These are phyloP conservation scores for Corinectria fuckeliana DNA, from an alignment of 2,329 filamentous ascomycete genomes.

Conservation along the genomic window DNA sequence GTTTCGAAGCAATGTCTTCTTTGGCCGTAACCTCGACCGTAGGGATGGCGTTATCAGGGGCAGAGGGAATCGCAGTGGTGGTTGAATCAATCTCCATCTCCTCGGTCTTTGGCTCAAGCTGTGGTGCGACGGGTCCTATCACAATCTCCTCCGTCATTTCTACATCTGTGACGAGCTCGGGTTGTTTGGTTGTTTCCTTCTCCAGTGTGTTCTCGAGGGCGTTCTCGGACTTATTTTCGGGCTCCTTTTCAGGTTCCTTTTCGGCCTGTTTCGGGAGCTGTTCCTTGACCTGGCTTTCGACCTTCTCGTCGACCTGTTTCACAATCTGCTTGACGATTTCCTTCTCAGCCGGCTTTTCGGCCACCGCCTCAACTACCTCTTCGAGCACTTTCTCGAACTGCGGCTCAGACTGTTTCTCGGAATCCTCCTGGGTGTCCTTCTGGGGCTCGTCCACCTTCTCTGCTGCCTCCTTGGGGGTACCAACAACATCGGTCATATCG, in stretches of 20 bases:
- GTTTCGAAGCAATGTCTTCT: neutral
- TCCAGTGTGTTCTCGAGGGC: neutral
- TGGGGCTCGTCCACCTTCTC: neutral
- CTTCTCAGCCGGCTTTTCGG: neutral
- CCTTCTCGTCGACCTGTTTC: neutral
- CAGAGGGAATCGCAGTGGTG: slow-evolving; percentile 7
- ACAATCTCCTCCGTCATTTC: neutral
- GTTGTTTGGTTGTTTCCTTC: neutral
- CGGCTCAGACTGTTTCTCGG: neutral
- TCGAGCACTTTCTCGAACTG: slow-evolving; percentile 6
- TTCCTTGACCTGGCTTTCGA: neutral
- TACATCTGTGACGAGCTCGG: neutral
- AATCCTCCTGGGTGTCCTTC: too few relatives aligned
- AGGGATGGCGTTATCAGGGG: slow-evolving; percentile 14
- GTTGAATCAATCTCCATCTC: slow-evolving; percentile 49
- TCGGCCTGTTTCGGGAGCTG: neutral
- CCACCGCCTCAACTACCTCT: neutral
- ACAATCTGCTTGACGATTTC: neutral
- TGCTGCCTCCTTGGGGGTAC: neutral
- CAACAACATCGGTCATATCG: slow-evolving; percentile 33
- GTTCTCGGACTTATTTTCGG: neutral
- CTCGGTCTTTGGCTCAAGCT: slow-evolving; percentile 47
- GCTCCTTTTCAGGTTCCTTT: neutral
- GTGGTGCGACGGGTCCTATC: slow-evolving; percentile 1
- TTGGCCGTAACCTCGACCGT: slow-evolving; percentile 1